Percentiles rank a stretch among this genome's conserved stretches.
Evolutionary conservation across 2,329 filamentous ascomycete genomes (phyloP).

Genomic region (Raffaelea albimanens): DNA sequence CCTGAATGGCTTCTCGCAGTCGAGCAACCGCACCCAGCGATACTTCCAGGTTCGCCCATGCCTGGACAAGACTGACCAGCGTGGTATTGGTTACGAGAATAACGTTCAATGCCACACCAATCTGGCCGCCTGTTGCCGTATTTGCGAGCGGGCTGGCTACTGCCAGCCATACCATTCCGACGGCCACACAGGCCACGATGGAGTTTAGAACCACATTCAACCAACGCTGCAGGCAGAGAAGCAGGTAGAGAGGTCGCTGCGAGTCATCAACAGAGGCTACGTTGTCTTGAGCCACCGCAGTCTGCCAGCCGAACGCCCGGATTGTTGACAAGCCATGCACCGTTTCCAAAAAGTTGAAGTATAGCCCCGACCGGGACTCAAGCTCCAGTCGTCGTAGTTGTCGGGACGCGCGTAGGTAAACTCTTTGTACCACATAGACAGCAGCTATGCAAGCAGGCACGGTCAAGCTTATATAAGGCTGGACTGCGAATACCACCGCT

Average conservation of each 20-base stretch:
- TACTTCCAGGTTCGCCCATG: conserved; percentile 25
- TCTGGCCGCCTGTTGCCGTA: conserved; percentile 15
- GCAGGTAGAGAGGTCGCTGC: conserved; percentile 39
- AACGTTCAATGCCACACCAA: conserved; percentile 26
- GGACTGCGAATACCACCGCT: conserved; percentile 32
- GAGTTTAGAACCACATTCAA: conserved; percentile 40
- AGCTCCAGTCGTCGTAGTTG: conserved; percentile 47
- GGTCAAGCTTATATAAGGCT: conserved; percentile 33
- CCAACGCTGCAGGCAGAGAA: conserved; percentile 43
- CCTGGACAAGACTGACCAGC: conserved; percentile 21
- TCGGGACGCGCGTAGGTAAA: conserved; percentile 45
- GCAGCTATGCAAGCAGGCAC: conserved; percentile 33
- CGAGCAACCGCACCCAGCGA: conserved; percentile 25
- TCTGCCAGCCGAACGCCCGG: conserved; percentile 36
- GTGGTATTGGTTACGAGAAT: conserved; percentile 25
- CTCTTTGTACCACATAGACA: conserved; percentile 36
- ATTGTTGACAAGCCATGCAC: conserved; percentile 34
- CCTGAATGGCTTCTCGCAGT: conserved; percentile 10
- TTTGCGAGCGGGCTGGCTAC: conserved; percentile 2
- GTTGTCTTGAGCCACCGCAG: conserved; percentile 14
- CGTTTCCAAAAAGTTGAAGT: conserved; percentile 29
- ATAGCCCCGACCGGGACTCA: conserved; percentile 40
- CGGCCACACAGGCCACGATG: conserved; percentile 35
- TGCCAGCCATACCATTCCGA: conserved; percentile 20
- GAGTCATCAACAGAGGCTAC: conserved; percentile 28